Conservation (phyloP, 2,329 filamentous ascomycete genomes). For the Atkinsonella hypoxylon region DNA sequence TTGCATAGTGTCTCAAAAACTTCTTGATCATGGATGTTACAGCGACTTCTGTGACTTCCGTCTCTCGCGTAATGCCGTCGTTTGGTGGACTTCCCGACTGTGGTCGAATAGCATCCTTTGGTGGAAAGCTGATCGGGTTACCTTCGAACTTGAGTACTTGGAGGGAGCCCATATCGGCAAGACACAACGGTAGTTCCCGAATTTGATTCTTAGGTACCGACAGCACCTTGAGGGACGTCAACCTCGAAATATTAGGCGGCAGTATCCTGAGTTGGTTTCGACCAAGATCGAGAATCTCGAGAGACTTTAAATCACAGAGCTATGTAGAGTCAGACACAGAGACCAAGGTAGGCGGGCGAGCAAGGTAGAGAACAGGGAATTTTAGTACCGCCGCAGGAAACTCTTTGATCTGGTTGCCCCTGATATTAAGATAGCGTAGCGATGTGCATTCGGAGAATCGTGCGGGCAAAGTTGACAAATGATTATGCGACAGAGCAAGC, state of each 20-base stretch:
- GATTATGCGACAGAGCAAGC: conserved; percentile 72
- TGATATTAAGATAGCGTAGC: conserved; percentile 67
- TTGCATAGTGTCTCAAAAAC: conserved; percentile 41
- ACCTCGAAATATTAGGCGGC: conserved; percentile 65
- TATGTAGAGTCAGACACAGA: conserved; percentile 26
- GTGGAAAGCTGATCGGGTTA: conserved; percentile 74
- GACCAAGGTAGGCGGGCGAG: conserved; percentile 1
- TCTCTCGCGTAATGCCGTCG: conserved; percentile 41
- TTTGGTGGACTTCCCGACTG: conserved; percentile 43
- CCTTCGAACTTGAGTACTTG: conserved; percentile 84
- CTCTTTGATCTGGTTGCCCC: conserved; percentile 60
- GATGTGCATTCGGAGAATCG: conserved; percentile 67
- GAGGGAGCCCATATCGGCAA: conserved; percentile 82
- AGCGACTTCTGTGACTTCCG: conserved; percentile 49
- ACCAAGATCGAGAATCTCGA: conserved; percentile 89
- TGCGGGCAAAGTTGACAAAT: conserved; percentile 54
- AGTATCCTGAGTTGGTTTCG: conserved; percentile 72
- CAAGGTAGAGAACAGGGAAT: conserved; percentile 2
- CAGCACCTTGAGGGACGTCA: conserved; percentile 79
- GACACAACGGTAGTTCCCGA: conserved; percentile 66
- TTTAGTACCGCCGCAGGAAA: conserved; percentile 42
- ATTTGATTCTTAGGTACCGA: conserved; percentile 82
- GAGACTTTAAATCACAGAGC: conserved; percentile 74
- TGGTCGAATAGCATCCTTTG: conserved; percentile 53
- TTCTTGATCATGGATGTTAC: conserved; percentile 51